A percentile compares a stretch with the other conserved stretches of the same genome.
Evolutionary conservation across 2,329 filamentous ascomycete genomes (phyloP).

Genomic region (Colletotrichum somersetense): DNA sequence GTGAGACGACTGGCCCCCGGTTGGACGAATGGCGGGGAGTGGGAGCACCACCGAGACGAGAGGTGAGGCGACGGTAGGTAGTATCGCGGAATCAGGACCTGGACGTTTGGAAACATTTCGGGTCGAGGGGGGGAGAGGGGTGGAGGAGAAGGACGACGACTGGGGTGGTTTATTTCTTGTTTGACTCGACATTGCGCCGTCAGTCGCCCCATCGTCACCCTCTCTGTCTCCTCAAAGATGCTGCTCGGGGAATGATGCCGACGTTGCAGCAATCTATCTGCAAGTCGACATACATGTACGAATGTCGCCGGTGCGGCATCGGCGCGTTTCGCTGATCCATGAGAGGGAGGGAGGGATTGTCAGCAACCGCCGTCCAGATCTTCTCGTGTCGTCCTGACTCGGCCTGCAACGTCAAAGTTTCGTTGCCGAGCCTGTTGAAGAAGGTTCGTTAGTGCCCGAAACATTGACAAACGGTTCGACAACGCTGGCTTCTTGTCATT

Average conservation of each 20-base stretch:
- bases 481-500: not conserved
- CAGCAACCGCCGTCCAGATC: slow-evolving; percentile 9
- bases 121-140: no score
- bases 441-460: not conserved
- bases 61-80: not conserved
- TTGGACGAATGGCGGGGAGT: not conserved
- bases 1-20: not conserved
- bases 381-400: slow-evolving; percentile 34
- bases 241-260: not conserved
- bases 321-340: not conserved
- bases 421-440: not conserved
- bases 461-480: slow-evolving; percentile 4
- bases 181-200: not conserved
- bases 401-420: slow-evolving; percentile 25
- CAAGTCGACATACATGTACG: not conserved
- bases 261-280: not conserved
- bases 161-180: not conserved
- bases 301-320: not conserved
- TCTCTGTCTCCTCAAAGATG: not conserved
- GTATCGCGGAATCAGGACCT: not conserved
- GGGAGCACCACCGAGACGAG: no score
- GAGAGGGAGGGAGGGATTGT: not conserved
- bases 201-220: not conserved
- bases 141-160: no score
- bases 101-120: not conserved